These are phyloP conservation scores for Coleophoma eucalyptorum DNA, from an alignment of 2,329 filamentous ascomycete species.

Conservation along the genomic window DNA sequence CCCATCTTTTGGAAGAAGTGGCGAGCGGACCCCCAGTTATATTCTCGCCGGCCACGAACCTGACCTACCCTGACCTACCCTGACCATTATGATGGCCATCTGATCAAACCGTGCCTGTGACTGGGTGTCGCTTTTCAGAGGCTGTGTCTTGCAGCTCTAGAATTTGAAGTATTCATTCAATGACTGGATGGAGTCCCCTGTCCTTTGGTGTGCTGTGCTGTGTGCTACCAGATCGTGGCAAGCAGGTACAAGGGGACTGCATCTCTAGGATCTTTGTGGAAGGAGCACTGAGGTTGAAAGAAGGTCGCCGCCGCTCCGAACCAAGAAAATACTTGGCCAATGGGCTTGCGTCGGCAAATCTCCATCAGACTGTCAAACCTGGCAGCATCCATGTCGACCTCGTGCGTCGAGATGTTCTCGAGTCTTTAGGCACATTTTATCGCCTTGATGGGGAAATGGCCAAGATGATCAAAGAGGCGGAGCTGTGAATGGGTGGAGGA, in stretches of 20 bases:
- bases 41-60: slow-evolving; percentile 7
- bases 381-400: not conserved
- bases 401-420: too few relatives aligned
- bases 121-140: too few relatives aligned
- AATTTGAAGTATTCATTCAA: too few relatives aligned
- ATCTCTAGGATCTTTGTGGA: not conserved
- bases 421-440: too few relatives aligned
- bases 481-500: not conserved
- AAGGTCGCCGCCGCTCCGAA: not conserved
- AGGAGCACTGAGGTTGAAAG: not conserved
- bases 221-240: slow-evolving; percentile 2
- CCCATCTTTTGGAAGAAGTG: slow-evolving; percentile 23
- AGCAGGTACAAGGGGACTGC: not conserved
- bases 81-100: too few relatives aligned
- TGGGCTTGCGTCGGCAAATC: too few relatives aligned
- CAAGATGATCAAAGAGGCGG: slow-evolving; percentile 1
- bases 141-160: too few relatives aligned
- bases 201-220: slow-evolving; percentile 7
- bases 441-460: not conserved
- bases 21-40: slow-evolving; percentile 13
- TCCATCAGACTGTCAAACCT: not conserved
- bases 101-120: slow-evolving; percentile 7
- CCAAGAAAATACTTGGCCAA: not conserved
- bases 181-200: too few relatives aligned
- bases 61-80: slow-evolving; percentile 10